Evolutionary conservation across 106 monocot genomes (phyloP), one percentile per base, ranked within the genome.

Genomic region (Vanilla planifolia): DNA sequence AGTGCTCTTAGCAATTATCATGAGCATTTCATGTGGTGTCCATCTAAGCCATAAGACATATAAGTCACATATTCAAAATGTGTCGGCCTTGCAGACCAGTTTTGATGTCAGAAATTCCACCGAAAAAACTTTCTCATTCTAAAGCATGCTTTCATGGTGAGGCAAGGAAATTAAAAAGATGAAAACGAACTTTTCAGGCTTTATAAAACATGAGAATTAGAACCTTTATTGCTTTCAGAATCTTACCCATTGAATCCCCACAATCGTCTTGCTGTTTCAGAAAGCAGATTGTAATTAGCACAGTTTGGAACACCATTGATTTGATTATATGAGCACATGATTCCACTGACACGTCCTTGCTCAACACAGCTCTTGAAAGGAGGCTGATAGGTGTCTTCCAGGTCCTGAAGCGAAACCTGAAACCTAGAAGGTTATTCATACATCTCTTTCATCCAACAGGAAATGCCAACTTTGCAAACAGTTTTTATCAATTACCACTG

Each of bases 311-410:
- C 81, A 20, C 93, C 93, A 62, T 96, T 96, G 21, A 96, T 76
- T 15, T 78, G 72, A 63, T 96, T 96, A 62, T 96, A 96, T 14
- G 95, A 86, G 63, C 95, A 96, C 95, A 96, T 90, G 22, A 90
- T 73, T 28, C 95, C 86, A 43, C 83, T 87, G 7, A 86, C 90
- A 23, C 67, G 72, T 10, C 86, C 95, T 24, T 90, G 64, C 57
- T 67, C 67, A 1, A 96, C 79, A 40, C 90, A 96, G 47, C 86
- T 90, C 68, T 61, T 76, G 73, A 96, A 96, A 8, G 95, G 90
- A 56, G 95, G 95, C 73, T 96, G 85, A 56, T 77, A 89, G 6
- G 89, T 93, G 48, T 93, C 93, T 34, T 51, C 82, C 73, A 93
- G 19, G 65, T 95, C 94, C 73, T 90, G 89, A 6, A 70, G 64